Evolutionary conservation across 176 grass and related monocot genomes (phyloP).

Genomic region (Triticum timopheevii): DNA sequence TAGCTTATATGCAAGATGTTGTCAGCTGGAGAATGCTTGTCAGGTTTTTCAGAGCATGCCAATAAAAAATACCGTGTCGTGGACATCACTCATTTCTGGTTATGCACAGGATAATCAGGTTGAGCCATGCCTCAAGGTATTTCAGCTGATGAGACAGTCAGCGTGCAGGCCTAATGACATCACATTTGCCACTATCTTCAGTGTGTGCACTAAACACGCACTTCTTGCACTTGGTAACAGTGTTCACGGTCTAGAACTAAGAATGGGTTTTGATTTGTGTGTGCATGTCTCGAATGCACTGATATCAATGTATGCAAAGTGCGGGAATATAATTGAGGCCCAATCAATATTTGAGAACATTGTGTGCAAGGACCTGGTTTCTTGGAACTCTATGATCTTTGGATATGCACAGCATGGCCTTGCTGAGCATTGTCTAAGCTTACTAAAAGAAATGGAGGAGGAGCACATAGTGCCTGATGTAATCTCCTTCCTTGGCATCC

Average conservation of each 20-base stretch:
- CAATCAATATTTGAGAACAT: conserved; percentile 32
- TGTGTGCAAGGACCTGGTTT: conserved; percentile 36
- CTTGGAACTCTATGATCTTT: conserved; percentile 58
- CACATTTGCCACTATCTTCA: conserved; percentile 57
- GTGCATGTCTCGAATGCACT: conserved; percentile 57
- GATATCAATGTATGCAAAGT: conserved; percentile 55
- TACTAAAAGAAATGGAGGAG: conserved; percentile 42
- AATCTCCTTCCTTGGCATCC: conserved; percentile 45
- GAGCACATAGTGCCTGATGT: conserved; percentile 37
- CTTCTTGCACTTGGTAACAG: conserved; percentile 56
- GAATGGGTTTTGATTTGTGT: conserved; percentile 53
- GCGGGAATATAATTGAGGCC: conserved; percentile 40
- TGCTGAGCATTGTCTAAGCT: conserved; percentile 30
- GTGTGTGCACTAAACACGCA: conserved; percentile 44
- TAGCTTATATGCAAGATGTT: conserved; percentile 53
- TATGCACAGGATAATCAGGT: conserved; percentile 41
- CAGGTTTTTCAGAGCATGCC: conserved; percentile 47
- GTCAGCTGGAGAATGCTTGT: conserved; percentile 34
- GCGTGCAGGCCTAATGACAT: conserved; percentile 57
- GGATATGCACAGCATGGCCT: conserved; percentile 62
- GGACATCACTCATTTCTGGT: conserved; percentile 65
- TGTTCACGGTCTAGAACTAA: conserved; percentile 51
- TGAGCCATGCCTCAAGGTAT: conserved; percentile 38
- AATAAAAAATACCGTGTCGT: conserved; percentile 50
- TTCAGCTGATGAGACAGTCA: conserved; percentile 46